Base-by-base conservation (phyloP, 1,284 basidiomycete species). In the Sanghuangporus sanghuang region DNA sequence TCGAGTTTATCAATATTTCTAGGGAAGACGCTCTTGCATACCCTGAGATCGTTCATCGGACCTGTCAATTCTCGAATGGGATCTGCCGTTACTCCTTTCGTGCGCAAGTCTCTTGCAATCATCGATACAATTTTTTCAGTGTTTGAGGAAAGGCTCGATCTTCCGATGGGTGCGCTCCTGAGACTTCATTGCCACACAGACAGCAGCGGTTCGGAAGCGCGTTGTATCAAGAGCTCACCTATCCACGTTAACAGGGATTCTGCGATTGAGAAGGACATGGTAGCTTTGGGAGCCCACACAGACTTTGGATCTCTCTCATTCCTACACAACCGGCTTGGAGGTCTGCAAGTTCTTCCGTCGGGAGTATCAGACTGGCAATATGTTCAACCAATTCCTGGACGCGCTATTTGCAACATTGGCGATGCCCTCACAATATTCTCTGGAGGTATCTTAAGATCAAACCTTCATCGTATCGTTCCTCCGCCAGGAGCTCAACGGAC, bases 271-370 rank as follows among this genome's bases (percentile, higher is more conserved):
- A 35, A 55, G 23, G 18, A 42, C 27, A 68, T 71, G 0, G 75
- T 75, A 14, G 75, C 76, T 0, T 68, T 85, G n/a, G 83, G 82
- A 11, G 79, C 80, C 6, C 85, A 85, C 70, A 85, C 77, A 3
- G 77, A 79, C 67, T 79, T 78, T 63, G 77, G 77, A 18, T 76
- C 76, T n/a, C 68, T 78, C 80, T 83, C 85, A 0, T 83, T 88
- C 73, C 74, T 89, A 57, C 85, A 87, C 71, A 90, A 90, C 71
- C 81, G 81, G 14, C 79, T 91, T 0, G 89, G 89, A 2, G 89
- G 89, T 0, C 74, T 92, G 8, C 89, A 90, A 68, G 87, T 90
- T 1, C 77, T 89, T 52, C 79, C 81, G 1, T 86, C 87, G 0
- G 84, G 84, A 2, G 74, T 79, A 11, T 78, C 83, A 18, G 73